These are phyloP conservation scores for Coemansia sp. DNA, from an alignment of 192 early-diverging fungal genomes.

Conservation along the genomic window DNA sequence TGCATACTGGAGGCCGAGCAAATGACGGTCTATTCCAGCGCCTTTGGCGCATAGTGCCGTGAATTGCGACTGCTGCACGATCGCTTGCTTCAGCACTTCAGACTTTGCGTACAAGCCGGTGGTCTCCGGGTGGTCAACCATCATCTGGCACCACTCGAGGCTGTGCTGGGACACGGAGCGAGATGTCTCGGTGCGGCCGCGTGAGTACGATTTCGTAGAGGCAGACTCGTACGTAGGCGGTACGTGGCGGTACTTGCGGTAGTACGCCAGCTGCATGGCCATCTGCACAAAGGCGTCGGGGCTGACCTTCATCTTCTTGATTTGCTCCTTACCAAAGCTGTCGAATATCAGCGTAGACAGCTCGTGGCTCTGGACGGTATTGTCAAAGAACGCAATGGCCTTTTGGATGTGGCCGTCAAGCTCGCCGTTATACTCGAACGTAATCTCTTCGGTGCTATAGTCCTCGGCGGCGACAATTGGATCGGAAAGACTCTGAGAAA, in stretches of 20 bases:
- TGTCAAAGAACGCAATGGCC: constrained; percentile 68
- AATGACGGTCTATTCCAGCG: constrained; percentile 68
- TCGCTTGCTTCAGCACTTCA: constrained; percentile 56
- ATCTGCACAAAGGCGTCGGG: constrained; percentile 77
- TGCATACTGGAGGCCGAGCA: constrained; percentile 65
- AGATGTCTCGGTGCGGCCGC: constrained; percentile 77
- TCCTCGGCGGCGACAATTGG: constrained; percentile 29
- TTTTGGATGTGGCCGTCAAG: constrained; percentile 58
- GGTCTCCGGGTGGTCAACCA: constrained; percentile 58
- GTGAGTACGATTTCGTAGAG: constrained; percentile 64
- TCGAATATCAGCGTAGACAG: constrained; percentile 68
- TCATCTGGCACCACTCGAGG: constrained; percentile 59
- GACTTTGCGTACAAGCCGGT: constrained; percentile 49
- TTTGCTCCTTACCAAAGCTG: constrained; percentile 72
- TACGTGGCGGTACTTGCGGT: constrained; percentile 62
- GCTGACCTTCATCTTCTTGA: constrained; percentile 63
- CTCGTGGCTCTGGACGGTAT: constrained; percentile 65
- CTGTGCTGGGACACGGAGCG: constrained; percentile 68
- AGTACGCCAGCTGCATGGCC: constrained; percentile 75
- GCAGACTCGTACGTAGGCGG: constrained; percentile 77
- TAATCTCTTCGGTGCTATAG: constrained; percentile 40
- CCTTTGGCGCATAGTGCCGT: constrained; percentile 63
- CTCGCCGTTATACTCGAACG: constrained; percentile 58
- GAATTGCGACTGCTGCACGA: constrained; percentile 55
- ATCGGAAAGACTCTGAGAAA: neutral